phyloP scores from a whole-genome alignment of 768 basidiomycete species.

The Lactarius trivialis region DNA sequence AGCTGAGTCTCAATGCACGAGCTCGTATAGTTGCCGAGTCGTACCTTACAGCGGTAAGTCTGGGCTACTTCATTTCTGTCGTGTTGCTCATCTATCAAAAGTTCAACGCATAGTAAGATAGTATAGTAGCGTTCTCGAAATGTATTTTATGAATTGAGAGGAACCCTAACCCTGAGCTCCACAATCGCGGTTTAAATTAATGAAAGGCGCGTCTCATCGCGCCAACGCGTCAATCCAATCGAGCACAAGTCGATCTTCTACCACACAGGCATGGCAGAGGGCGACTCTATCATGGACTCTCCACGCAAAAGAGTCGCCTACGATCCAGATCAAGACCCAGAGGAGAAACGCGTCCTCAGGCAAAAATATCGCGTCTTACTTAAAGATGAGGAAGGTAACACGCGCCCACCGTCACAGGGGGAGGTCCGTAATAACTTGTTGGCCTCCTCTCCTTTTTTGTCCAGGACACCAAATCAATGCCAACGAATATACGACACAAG shows the following conservation, averaged over 20 bases:
- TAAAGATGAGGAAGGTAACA: slow-evolving; percentile 29
- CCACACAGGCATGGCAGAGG: slow-evolving; percentile 18
- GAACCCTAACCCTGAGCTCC: slow-evolving; percentile 14
- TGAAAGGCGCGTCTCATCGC: background rate
- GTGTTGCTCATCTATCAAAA: slow-evolving; percentile 1
- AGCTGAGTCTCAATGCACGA: slow-evolving; percentile 90
- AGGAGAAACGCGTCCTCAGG: slow-evolving; percentile 68
- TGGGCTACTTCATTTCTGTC: background rate
- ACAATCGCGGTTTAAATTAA: background rate
- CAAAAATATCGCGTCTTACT: slow-evolving; percentile 66
- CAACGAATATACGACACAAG: slow-evolving; percentile 49
- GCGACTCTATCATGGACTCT: slow-evolving; percentile 14
- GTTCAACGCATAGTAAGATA: slow-evolving; percentile 26
- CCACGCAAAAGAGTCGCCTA: slow-evolving; percentile 40
- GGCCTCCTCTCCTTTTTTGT: slow-evolving; percentile 2
- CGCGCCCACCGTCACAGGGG: background rate
- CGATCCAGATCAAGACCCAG: slow-evolving; percentile 81
- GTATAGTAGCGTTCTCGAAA: slow-evolving; percentile 2
- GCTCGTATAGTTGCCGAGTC: slow-evolving; percentile 97
- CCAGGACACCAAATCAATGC: slow-evolving; percentile 40
- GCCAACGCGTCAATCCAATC: background rate
- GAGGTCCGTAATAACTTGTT: background rate
- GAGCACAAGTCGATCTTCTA: background rate
- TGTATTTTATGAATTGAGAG: slow-evolving; percentile 17
- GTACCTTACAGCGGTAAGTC: slow-evolving; percentile 80